These are phyloP conservation scores for Nothophytophthora sp. DNA, from an alignment of 352 stramenopile genomes.

Conservation along the genomic window DNA sequence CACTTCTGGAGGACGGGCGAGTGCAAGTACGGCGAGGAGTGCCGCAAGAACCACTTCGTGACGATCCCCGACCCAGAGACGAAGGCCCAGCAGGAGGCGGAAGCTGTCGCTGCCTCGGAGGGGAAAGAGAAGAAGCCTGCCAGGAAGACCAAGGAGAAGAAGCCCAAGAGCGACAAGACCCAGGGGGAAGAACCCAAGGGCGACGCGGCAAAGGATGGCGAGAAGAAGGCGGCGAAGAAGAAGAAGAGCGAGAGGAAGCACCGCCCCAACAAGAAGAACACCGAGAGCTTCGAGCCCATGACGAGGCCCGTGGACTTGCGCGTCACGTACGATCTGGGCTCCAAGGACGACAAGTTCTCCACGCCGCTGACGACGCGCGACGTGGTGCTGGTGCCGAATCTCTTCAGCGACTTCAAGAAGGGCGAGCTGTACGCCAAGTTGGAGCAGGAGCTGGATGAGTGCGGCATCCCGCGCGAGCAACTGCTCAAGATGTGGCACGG, in stretches of 20 bases:
- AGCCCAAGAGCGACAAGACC: constrained; percentile 13
- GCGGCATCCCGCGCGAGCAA: constrained; percentile 60
- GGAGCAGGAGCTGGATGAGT: constrained; percentile 62
- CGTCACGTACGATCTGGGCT: constrained; percentile 67
- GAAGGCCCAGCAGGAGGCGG: constrained; percentile 3
- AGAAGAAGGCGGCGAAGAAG: constrained; percentile 38
- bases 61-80: constrained; percentile 16
- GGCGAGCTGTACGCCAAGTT: constrained; percentile 73
- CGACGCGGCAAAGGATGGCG: constrained; percentile 8
- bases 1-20: constrained; percentile 48
- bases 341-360: constrained; percentile 53
- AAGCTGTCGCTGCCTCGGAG: background rate
- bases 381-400: constrained; percentile 66
- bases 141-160: constrained; percentile 21
- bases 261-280: constrained; percentile 73
- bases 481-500: constrained; percentile 86
- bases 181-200: constrained; percentile 5
- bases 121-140: constrained; percentile 14
- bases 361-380: constrained; percentile 63
- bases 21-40: constrained; percentile 61
- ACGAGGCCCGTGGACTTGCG: constrained; percentile 70
- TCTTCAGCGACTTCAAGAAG: constrained; percentile 78
- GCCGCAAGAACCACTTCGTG: constrained; percentile 60
- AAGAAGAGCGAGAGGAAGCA: constrained; percentile 35
- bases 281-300: constrained; percentile 75